A percentile compares a stretch with the other conserved stretches of the same genome.
phyloP scores from a whole-genome alignment of 2,329 filamentous ascomycete species.

The Colletotrichum chlorophyti region DNA sequence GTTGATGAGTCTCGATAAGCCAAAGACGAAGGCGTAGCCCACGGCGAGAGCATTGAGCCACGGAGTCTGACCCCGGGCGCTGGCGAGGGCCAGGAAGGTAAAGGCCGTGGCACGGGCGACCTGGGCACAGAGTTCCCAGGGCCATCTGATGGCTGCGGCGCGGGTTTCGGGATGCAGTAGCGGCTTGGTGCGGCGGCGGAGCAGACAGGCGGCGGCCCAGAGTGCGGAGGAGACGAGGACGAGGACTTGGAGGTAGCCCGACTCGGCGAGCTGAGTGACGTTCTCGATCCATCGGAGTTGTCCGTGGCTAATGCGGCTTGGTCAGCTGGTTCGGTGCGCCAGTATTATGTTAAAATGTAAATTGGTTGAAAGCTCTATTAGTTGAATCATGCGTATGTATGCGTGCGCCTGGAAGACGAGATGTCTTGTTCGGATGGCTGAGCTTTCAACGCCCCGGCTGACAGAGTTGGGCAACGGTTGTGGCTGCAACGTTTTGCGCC shows the following conservation, averaged over 20 bases:
- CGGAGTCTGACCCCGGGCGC: constrained; percentile 39
- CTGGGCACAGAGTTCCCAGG: constrained; percentile 52
- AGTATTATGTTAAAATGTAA: too few species aligned
- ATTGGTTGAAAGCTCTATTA: too few species aligned
- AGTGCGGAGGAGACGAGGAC: constrained; percentile 45
- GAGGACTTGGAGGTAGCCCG: constrained; percentile 47
- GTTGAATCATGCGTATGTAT: too few species aligned
- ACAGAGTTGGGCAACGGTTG: not conserved
- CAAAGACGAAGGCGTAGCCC: constrained; percentile 50
- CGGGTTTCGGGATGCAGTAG: constrained; percentile 35
- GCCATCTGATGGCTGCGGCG: constrained; percentile 46
- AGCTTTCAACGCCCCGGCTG: not conserved
- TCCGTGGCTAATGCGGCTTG: not conserved
- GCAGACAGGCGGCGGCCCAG: constrained; percentile 41
- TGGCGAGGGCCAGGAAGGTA: constrained; percentile 46
- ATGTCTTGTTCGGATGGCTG: not conserved
- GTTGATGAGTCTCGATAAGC: constrained; percentile 49
- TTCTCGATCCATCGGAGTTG: constrained; percentile 44
- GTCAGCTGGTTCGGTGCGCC: constrained; percentile 14
- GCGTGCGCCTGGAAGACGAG: not conserved
- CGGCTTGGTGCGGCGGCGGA: constrained; percentile 39
- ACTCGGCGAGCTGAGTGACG: constrained; percentile 45
- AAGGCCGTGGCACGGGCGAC: constrained; percentile 45
- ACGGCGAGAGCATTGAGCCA: constrained; percentile 44
- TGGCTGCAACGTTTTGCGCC: not conserved